Conservation (phyloP, 2,329 filamentous ascomycete genomes). For the Blastomyces gilchristii region DNA sequence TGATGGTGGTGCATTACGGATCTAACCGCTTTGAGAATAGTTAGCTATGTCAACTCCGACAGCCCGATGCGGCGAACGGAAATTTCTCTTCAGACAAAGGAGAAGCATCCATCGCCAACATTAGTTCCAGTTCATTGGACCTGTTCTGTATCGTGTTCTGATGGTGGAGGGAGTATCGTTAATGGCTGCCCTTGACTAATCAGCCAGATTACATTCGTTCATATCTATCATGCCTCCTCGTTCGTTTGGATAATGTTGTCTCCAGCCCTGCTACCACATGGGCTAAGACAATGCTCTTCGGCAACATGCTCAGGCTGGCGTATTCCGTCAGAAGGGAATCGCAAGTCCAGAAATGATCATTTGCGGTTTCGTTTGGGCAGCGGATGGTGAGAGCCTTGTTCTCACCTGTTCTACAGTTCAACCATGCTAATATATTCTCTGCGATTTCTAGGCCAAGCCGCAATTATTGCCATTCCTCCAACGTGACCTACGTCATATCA, state of each 20-base stretch:
- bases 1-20: not conserved
- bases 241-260: slow-evolving; percentile 5
- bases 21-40: not conserved
- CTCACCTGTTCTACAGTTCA: not conserved
- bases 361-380: too few relatives aligned
- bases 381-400: not conserved
- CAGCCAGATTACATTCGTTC: not conserved
- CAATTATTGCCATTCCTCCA: not conserved
- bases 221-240: slow-evolving; percentile 1
- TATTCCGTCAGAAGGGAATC: not conserved
- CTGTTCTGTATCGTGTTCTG: not conserved
- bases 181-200: not conserved
- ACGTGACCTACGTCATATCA: not conserved
- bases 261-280: slow-evolving; percentile 1
- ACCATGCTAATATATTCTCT: not conserved
- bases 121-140: not conserved
- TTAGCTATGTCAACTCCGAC: not conserved
- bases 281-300: slow-evolving; percentile 4
- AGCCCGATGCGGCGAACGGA: not conserved
- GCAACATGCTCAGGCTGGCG: not conserved
- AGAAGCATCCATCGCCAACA: not conserved
- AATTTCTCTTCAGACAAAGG: not conserved
- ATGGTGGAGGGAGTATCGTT: not conserved
- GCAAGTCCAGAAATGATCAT: not conserved
- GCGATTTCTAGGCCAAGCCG: not conserved